These are phyloP conservation scores for Mitragyna speciosa DNA, from an alignment of 257 asterid genomes.

Conservation along the genomic window DNA sequence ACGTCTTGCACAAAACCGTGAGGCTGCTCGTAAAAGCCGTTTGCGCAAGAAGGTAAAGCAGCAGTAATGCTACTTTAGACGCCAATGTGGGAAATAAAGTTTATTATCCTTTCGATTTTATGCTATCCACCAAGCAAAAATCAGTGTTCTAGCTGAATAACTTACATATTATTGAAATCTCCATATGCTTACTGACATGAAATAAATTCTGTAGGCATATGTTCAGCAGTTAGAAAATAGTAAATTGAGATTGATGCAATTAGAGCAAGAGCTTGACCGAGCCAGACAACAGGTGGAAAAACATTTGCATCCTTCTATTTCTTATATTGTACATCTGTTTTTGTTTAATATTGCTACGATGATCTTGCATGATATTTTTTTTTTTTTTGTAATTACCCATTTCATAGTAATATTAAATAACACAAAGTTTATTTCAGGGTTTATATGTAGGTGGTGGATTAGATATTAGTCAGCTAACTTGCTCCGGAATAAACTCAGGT, in stretches of 20 bases:
- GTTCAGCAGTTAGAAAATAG: constrained; percentile 93
- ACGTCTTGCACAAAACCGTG: constrained; percentile 97
- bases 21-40: constrained; percentile 97
- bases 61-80: not conserved
- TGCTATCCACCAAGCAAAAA: not conserved
- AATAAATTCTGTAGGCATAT: constrained; percentile 57
- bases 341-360: not conserved
- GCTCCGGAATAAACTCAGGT: constrained; percentile 73
- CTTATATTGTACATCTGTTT: not conserved
- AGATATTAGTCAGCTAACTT: constrained; percentile 60
- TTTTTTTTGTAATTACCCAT: not conserved
- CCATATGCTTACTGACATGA: constrained; percentile 7
- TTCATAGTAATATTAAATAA: not conserved
- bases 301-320: not conserved
- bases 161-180: not conserved
- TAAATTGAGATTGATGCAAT: constrained; percentile 64
- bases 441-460: constrained; percentile 46
- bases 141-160: not conserved
- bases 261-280: constrained; percentile 85
- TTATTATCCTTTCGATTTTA: not conserved
- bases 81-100: not conserved
- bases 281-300: constrained; percentile 62
- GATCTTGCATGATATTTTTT: not conserved
- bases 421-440: constrained; percentile 48
- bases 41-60: constrained; percentile 65